phyloP scores from a whole-genome alignment of 768 basidiomycete species.

The Podaxis sp. region DNA sequence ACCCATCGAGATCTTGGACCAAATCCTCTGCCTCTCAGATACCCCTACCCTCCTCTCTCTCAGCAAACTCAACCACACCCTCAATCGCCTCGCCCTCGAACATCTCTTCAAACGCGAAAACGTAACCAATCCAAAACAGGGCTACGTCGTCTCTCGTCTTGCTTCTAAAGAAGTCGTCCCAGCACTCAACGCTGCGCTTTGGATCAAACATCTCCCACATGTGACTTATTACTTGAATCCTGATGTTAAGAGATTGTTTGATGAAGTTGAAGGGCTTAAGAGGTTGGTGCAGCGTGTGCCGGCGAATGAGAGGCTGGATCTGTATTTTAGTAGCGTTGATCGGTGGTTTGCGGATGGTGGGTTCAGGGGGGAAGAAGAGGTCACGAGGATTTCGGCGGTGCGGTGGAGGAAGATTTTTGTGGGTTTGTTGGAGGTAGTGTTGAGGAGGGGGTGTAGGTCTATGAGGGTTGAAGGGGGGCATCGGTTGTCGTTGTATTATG shows the following conservation, averaged over 20 bases:
- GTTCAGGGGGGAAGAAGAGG: background rate
- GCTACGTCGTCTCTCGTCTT: background rate
- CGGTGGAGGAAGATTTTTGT: background rate
- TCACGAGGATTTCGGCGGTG: background rate
- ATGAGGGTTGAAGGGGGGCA: background rate
- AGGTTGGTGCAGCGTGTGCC: background rate
- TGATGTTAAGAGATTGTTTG: background rate
- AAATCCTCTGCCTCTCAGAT: slow-evolving; percentile 1
- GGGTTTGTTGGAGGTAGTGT: background rate
- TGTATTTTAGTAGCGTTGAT: slow-evolving; percentile 6
- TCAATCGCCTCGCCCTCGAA: slow-evolving; percentile 2
- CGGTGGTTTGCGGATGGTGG: background rate
- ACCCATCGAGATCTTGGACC: slow-evolving; percentile 2
- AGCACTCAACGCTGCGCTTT: slow-evolving; percentile 1
- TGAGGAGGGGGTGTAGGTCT: background rate
- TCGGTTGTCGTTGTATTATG: background rate
- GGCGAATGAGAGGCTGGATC: background rate
- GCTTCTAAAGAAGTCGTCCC: background rate
- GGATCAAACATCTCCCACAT: background rate
- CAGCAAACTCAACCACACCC: background rate
- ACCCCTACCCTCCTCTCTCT: slow-evolving; percentile 2
- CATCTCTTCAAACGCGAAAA: background rate
- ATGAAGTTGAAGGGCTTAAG: background rate
- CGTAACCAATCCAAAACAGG: background rate
- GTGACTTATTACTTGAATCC: slow-evolving; percentile 1